phyloP scores from a whole-genome alignment of 1,284 basidiomycete species.

The Chondrostereum purpureum region DNA sequence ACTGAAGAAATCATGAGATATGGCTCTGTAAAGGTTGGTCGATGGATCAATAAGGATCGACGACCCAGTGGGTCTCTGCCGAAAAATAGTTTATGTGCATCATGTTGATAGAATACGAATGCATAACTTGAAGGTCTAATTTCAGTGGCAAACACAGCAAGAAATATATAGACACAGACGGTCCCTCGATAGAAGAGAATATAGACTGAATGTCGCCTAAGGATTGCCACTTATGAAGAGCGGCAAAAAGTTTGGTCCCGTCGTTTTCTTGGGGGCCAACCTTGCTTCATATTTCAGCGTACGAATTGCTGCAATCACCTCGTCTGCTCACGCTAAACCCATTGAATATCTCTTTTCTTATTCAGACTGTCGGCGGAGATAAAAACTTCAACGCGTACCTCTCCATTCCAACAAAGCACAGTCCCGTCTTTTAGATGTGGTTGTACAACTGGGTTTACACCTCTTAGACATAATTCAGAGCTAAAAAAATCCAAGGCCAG shows the following conservation, averaged over 20 bases:
- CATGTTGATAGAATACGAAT: slow-evolving; percentile 66
- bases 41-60: slow-evolving; percentile 76
- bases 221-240: slow-evolving; percentile 34
- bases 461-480: slow-evolving; percentile 78
- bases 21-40: slow-evolving; percentile 39
- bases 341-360: too few species aligned
- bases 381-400: slow-evolving; percentile 60
- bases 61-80: slow-evolving; percentile 88
- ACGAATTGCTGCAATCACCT: too few species aligned
- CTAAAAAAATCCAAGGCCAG: slow-evolving; percentile 54
- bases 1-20: slow-evolving; percentile 62
- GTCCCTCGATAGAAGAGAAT: slow-evolving; percentile 74
- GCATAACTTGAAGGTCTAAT: slow-evolving; percentile 56
- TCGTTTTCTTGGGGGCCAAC: slow-evolving; percentile 61
- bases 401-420: slow-evolving; percentile 87
- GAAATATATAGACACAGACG: slow-evolving; percentile 47
- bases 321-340: too few species aligned
- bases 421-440: slow-evolving; percentile 61
- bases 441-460: slow-evolving; percentile 55
- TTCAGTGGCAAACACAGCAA: slow-evolving; percentile 3
- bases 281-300: background rate
- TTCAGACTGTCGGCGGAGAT: slow-evolving; percentile 1
- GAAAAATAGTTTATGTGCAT: slow-evolving; percentile 56
- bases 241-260: slow-evolving; percentile 59
- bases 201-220: slow-evolving; percentile 40